phyloP scores from a whole-genome alignment of 106 monocot species.

The Iris macrosiphon region DNA sequence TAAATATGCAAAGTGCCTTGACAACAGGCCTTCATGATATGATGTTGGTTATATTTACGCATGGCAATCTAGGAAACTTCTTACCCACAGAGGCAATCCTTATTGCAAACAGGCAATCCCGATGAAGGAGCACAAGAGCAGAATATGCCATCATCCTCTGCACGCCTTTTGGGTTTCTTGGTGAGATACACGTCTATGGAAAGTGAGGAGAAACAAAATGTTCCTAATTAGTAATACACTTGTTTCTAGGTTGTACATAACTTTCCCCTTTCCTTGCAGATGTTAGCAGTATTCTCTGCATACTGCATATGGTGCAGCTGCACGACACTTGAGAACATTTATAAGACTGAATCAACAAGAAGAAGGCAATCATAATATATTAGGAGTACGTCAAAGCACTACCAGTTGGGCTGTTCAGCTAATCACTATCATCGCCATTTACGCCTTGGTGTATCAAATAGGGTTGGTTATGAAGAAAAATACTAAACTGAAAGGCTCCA shows the following conservation, averaged over 20 bases:
- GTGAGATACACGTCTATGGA: slow-evolving; percentile 73
- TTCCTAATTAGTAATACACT: neutral
- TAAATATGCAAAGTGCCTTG: neutral
- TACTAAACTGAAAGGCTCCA: too few relatives aligned
- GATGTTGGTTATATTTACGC: neutral
- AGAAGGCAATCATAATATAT: too few relatives aligned
- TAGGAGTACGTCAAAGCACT: too few relatives aligned
- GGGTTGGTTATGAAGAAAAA: too few relatives aligned
- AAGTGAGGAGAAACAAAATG: slow-evolving; percentile 14
- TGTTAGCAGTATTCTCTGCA: too few relatives aligned
- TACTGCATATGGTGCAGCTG: neutral
- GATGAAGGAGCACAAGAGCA: slow-evolving; percentile 59
- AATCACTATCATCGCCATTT: too few relatives aligned
- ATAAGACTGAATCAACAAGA: too few relatives aligned
- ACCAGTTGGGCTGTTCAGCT: too few relatives aligned
- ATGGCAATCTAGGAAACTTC: slow-evolving; percentile 1
- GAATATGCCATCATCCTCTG: slow-evolving; percentile 97
- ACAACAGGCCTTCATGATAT: neutral
- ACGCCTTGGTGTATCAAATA: too few relatives aligned
- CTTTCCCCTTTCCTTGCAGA: neutral
- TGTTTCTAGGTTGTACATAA: neutral
- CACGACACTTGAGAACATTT: too few relatives aligned
- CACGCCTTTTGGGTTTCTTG: slow-evolving; percentile 45
- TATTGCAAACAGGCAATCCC: slow-evolving; percentile 37
- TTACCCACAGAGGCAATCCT: slow-evolving; percentile 93